Percentiles rank a stretch among this genome's conserved stretches.
Evolutionary conservation across 768 basidiomycete genomes (phyloP).

Genomic region (Podaxis rugospora): DNA sequence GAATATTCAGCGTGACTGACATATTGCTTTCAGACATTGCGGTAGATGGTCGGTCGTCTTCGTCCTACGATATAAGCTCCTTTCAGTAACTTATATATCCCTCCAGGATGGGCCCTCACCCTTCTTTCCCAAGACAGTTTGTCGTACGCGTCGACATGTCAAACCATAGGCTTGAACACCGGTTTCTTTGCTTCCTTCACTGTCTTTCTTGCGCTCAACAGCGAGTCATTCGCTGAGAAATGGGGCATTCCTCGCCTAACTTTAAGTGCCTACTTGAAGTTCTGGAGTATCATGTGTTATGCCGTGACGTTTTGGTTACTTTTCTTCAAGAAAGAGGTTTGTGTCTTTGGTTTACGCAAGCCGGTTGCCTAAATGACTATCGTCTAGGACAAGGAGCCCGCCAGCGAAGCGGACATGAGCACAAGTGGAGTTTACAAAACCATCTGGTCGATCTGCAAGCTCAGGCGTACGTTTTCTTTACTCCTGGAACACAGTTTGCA

Average conservation of each 20-base stretch:
- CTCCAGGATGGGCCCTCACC: constrained; percentile 72
- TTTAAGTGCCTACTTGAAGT: constrained; percentile 76
- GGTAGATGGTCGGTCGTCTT: constrained; percentile 73
- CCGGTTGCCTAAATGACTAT: background rate
- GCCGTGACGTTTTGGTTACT: constrained; percentile 85
- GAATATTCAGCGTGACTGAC: constrained; percentile 9
- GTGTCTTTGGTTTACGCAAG: background rate
- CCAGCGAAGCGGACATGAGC: constrained; percentile 81
- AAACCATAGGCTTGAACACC: constrained; percentile 94
- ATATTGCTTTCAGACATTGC: constrained; percentile 70
- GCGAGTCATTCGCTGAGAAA: constrained; percentile 81
- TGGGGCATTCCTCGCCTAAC: constrained; percentile 76
- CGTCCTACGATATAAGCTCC: background rate
- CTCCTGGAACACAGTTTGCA: background rate
- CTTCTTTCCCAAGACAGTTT: constrained; percentile 89
- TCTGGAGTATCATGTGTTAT: constrained; percentile 82
- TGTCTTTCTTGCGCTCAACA: constrained; percentile 95
- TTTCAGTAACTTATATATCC: background rate
- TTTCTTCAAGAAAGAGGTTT: constrained; percentile 86
- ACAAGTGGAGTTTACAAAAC: constrained; percentile 87
- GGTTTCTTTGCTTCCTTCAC: constrained; percentile 97
- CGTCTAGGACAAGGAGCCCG: constrained; percentile 66
- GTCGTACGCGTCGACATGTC: constrained; percentile 96
- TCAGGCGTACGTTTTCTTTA: constrained; percentile 64
- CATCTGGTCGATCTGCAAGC: constrained; percentile 90